phyloP scores from a whole-genome alignment of 75 land plant species.

The Ceratopteris richardii region DNA sequence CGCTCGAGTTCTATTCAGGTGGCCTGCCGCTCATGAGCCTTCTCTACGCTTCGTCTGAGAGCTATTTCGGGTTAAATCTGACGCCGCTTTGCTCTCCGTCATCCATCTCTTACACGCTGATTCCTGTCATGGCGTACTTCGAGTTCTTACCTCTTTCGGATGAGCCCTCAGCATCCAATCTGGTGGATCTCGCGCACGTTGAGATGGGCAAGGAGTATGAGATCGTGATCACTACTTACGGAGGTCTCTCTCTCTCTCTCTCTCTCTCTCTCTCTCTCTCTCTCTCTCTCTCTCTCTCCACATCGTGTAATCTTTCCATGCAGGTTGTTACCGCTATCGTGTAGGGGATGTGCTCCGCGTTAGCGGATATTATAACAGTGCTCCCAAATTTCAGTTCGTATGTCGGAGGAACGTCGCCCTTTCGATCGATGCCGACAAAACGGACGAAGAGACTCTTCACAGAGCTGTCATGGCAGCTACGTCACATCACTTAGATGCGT shows the following conservation, averaged over 20 bases:
- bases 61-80: conserved; percentile 75
- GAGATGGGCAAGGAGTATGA: conserved; percentile 79
- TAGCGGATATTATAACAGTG: conserved; percentile 21
- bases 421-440: conserved; percentile 19
- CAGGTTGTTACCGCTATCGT: conserved; percentile 13
- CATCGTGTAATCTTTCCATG: too few species aligned
- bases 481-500: background rate
- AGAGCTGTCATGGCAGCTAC: conserved; percentile 8
- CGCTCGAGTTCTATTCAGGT: conserved; percentile 53
- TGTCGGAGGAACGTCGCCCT: conserved; percentile 27
- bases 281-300: too few species aligned
- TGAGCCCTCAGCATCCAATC: too few species aligned
- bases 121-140: conserved; percentile 76
- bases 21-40: conserved; percentile 64
- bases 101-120: conserved; percentile 53
- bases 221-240: conserved; percentile 76
- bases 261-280: too few species aligned
- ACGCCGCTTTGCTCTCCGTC: conserved; percentile 43
- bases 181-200: conserved; percentile 53
- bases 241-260: too few species aligned
- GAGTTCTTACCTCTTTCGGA: conserved; percentile 92
- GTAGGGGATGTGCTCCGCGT: conserved; percentile 24
- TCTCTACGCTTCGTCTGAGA: conserved; percentile 74
- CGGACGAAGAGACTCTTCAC: too few species aligned
- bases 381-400: conserved; percentile 18